Evolutionary conservation across 345 rosid species (phyloP), one percentile per base, ranked within the genome.

Genomic region (Linum tenue): DNA sequence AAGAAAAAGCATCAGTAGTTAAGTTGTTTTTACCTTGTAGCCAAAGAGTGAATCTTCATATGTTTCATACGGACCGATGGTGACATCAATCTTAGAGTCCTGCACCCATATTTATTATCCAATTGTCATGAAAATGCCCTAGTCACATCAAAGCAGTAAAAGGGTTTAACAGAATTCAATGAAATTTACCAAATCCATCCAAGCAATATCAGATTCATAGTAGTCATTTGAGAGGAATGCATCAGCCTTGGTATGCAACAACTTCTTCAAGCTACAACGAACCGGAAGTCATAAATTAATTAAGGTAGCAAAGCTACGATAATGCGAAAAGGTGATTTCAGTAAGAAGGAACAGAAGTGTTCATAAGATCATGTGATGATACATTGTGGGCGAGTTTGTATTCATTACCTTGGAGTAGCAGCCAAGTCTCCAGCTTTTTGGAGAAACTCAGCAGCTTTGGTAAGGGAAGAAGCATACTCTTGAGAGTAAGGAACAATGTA

Each of bases 11-110:
- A 22, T 22, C 31, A 22, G 31, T 4, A 44, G 50, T 17, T 44
- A 14, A 60, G 50, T 1, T 43, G 60, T 43, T n/a, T 43, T 72
- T 80, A 92, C 98, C 97, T 92, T 92, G 81, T 85, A 92, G 22
- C 97, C 90, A 77, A 92, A 92, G 42, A 88, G 73, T 62, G 84
- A 63, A 76, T 92, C 98, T 73, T 87, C 97, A 51, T 92, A 92
- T n/a, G 98, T 92, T 81, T 90, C 94, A 61, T 92, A 92, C 38
- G 98, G 97, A 72, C 98, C 98, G 63, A 92, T 85, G 64, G 97
- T 92, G 57, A 90, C 80, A 72, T 92, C 97, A 83, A 92, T 73
- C 76, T 86, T 77, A 60, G 97, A 90, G 77, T 92, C 90, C 98
- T 92, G 73, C 66, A 73, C 35, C 64, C 74, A 11, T 7, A 58